Conservation (phyloP, 179 eudicot species). For the Camellia oleifera region DNA sequence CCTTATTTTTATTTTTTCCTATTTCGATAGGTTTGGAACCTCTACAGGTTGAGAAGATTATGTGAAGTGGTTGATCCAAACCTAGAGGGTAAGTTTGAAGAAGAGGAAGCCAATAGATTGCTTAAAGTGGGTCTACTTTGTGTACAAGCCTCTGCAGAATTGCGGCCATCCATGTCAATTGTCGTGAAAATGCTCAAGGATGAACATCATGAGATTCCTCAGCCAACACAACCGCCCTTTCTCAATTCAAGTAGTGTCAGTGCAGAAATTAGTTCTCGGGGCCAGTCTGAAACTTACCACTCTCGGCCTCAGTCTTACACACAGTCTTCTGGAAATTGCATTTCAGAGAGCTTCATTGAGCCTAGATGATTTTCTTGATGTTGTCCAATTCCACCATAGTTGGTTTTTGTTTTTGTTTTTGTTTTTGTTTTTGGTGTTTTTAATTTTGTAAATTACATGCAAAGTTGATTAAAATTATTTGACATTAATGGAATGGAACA, state of each 20-base stretch:
- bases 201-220: slow-evolving; percentile 19
- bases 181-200: slow-evolving; percentile 39
- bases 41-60: slow-evolving; percentile 24
- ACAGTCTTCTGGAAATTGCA: slow-evolving; percentile 19
- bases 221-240: slow-evolving; percentile 52
- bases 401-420: too few species aligned
- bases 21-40: slow-evolving; percentile 36
- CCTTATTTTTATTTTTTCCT: background rate
- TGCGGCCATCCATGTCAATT: slow-evolving; percentile 42
- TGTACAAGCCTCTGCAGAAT: slow-evolving; percentile 48
- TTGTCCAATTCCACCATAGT: too few species aligned
- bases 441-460: background rate
- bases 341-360: slow-evolving; percentile 26
- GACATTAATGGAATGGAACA: too few species aligned
- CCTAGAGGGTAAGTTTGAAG: slow-evolving; percentile 31
- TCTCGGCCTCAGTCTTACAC: slow-evolving; percentile 15
- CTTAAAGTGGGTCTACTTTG: slow-evolving; percentile 49
- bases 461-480: background rate
- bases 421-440: background rate
- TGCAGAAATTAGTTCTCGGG: slow-evolving; percentile 20
- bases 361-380: slow-evolving; percentile 21
- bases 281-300: slow-evolving; percentile 1
- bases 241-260: slow-evolving; percentile 24
- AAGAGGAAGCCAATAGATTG: slow-evolving; percentile 30
- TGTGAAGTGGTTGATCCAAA: slow-evolving; percentile 34